Evolutionary conservation across 805 yeast genomes (phyloP).

Genomic region (Candida sithepensis): DNA sequence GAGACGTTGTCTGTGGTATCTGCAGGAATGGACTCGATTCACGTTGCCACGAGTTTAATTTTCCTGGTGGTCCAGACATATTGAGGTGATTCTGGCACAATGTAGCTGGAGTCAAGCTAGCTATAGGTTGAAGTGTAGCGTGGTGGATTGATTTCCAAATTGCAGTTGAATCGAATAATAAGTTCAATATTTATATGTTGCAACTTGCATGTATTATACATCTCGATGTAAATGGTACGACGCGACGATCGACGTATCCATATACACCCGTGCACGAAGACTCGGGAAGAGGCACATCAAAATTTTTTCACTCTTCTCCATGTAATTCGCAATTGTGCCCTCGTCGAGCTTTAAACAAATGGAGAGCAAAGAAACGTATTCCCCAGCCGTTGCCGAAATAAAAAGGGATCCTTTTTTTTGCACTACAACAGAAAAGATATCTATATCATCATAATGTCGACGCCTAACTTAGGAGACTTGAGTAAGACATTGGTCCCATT

Average conservation of each 20-base stretch:
- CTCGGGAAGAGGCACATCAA: background rate
- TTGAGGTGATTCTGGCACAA: too few relatives aligned
- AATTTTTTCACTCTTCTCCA: background rate
- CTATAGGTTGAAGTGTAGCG: too few relatives aligned
- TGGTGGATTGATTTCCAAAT: too few relatives aligned
- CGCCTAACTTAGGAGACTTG: constrained; percentile 52
- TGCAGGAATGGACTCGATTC: background rate
- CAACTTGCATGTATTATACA: too few relatives aligned
- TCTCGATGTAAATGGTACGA: too few relatives aligned
- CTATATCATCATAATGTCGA: constrained; percentile 21
- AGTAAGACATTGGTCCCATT: constrained; percentile 55
- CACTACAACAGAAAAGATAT: background rate
- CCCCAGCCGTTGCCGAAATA: too few relatives aligned
- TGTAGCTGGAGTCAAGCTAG: too few relatives aligned
- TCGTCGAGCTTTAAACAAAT: background rate
- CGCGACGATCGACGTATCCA: too few relatives aligned
- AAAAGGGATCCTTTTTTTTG: too few relatives aligned
- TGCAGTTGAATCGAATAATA: too few relatives aligned
- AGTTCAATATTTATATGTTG: too few relatives aligned
- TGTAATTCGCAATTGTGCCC: background rate
- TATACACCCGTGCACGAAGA: too few relatives aligned
- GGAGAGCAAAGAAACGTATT: background rate
- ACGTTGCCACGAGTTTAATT: background rate
- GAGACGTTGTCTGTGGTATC: background rate
- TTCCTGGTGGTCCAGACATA: background rate